Evolutionary conservation across 257 asterid genomes (phyloP).

Genomic region (Primulina huaijiensis): DNA sequence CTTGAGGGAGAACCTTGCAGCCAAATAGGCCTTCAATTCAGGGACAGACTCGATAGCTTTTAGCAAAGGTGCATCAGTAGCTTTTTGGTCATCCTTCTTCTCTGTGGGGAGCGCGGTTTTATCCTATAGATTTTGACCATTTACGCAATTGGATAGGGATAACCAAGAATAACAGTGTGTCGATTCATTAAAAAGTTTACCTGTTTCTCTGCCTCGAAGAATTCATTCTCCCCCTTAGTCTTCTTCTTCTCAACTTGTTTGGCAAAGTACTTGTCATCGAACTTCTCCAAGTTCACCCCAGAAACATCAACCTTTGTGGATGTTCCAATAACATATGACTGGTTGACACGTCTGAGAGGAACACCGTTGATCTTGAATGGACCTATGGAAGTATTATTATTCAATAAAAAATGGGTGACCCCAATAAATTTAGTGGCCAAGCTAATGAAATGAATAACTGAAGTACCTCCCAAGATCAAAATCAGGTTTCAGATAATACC

Average conservation of each 20-base stretch:
- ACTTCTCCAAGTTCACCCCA: conserved; percentile 47
- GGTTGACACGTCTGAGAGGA: conserved; percentile 67
- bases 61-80: conserved; percentile 47
- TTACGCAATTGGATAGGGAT: background rate
- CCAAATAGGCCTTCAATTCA: conserved; percentile 57
- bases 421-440: background rate
- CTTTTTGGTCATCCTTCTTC: conserved; percentile 64
- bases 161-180: background rate
- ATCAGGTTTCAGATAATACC: background rate
- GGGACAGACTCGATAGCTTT: conserved; percentile 51
- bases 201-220: conserved; percentile 55
- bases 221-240: conserved; percentile 50
- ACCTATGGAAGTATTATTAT: conserved; percentile 27
- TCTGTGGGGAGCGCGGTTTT: conserved; percentile 43
- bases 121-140: conserved; percentile 26
- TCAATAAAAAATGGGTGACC: background rate
- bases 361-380: conserved; percentile 71
- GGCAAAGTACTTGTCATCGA: conserved; percentile 59
- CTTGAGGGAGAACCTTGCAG: conserved; percentile 65
- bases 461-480: background rate
- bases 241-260: conserved; percentile 56
- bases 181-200: conserved; percentile 20
- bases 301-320: conserved; percentile 59
- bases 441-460: background rate
- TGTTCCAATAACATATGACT: conserved; percentile 60